Conservation (phyloP, 1,139 yeast species). For the Geotrichum candidum region DNA sequence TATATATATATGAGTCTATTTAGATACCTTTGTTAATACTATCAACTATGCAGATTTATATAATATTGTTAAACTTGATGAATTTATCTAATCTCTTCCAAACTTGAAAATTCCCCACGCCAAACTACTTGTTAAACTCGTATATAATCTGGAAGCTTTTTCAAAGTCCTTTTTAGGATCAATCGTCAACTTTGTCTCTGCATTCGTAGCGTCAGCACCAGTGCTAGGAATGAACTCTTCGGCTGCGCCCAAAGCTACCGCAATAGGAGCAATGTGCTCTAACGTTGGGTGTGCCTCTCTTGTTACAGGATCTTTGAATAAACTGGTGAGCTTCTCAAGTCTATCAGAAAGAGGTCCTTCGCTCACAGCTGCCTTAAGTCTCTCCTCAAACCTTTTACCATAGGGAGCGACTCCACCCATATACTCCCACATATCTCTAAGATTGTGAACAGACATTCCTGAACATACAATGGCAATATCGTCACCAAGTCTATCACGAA, state of each 20-base stretch:
- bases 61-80: neutral
- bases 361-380: slow-evolving; percentile 32
- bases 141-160: slow-evolving; percentile 6
- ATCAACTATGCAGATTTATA: too few species aligned
- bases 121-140: slow-evolving; percentile 2
- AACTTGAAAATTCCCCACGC: slow-evolving; percentile 17
- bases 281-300: slow-evolving; percentile 14
- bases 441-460: slow-evolving; percentile 77
- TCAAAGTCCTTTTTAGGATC: slow-evolving; percentile 6
- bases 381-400: slow-evolving; percentile 45
- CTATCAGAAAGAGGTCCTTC: slow-evolving; percentile 9
- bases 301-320: slow-evolving; percentile 9
- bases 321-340: slow-evolving; percentile 2
- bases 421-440: slow-evolving; percentile 43
- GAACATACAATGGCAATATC: slow-evolving; percentile 54
- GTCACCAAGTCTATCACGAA: slow-evolving; percentile 40
- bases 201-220: neutral
- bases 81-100: slow-evolving; percentile 6
- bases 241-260: slow-evolving; percentile 13
- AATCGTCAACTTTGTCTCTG: neutral
- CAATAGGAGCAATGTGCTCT: slow-evolving; percentile 17
- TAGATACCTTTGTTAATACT: too few species aligned
- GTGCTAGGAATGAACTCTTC: neutral
- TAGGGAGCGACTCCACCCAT: slow-evolving; percentile 37
- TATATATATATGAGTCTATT: too few species aligned